Evolutionary conservation across 1,139 yeast species (phyloP).

Genomic region (Yamadazyma membranifaciens): DNA sequence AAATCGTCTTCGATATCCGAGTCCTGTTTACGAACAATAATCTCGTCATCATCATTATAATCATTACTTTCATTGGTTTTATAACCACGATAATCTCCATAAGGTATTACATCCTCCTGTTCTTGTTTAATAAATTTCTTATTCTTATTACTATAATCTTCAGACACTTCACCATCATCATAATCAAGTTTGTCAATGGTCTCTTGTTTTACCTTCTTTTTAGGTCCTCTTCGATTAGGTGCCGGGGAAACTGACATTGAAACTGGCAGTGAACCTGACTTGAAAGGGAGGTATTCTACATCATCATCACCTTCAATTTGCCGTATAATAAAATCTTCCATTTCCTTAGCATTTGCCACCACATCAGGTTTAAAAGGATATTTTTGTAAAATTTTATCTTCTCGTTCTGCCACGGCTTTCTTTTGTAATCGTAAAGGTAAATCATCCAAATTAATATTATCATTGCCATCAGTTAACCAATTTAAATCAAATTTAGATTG

Average conservation of each 20-base stretch:
- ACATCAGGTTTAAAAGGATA: slow-evolving; percentile 39
- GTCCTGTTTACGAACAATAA: slow-evolving; percentile 5
- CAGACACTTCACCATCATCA: slow-evolving; percentile 6
- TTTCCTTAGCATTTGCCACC: slow-evolving; percentile 20
- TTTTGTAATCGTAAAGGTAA: slow-evolving; percentile 44
- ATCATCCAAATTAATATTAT: slow-evolving; percentile 26
- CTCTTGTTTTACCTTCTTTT: slow-evolving; percentile 13
- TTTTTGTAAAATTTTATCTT: slow-evolving; percentile 28
- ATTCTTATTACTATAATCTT: slow-evolving; percentile 10
- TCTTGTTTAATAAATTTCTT: neutral
- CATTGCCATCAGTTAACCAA: slow-evolving; percentile 29
- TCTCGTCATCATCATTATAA: slow-evolving; percentile 9
- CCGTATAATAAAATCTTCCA: slow-evolving; percentile 22
- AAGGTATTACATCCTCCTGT: neutral
- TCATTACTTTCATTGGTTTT: slow-evolving; percentile 4
- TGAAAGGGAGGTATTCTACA: too few species aligned
- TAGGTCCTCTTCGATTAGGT: slow-evolving; percentile 3
- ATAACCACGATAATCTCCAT: neutral
- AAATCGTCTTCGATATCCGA: slow-evolving; percentile 9
- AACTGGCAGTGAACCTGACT: slow-evolving; percentile 7
- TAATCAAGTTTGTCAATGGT: slow-evolving; percentile 13
- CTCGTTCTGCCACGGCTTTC: slow-evolving; percentile 43
- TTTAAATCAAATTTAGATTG: slow-evolving; percentile 26
- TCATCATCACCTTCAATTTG: slow-evolving; percentile 7
- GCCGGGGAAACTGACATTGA: slow-evolving; percentile 8